Evolutionary conservation across 345 rosid species (phyloP).

Genomic region (Erodium maritimum): DNA sequence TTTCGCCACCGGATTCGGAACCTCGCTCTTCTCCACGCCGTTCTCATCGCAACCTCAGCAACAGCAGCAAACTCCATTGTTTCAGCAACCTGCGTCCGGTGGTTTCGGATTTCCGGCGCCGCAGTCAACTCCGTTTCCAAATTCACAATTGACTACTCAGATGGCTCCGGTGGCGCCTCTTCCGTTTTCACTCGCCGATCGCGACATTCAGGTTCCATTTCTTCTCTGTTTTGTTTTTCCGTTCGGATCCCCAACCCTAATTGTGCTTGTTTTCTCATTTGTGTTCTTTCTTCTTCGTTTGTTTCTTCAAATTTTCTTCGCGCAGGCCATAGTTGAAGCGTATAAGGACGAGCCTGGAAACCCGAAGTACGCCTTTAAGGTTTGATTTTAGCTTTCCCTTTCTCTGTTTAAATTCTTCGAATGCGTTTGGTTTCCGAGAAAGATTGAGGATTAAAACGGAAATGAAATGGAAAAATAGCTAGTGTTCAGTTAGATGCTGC

Average conservation of each 20-base stretch:
- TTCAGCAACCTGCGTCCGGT: slow-evolving; percentile 25
- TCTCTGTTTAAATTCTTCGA: neutral
- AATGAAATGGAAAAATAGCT: too few species aligned
- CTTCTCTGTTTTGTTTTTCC: neutral
- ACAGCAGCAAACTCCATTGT: slow-evolving; percentile 32
- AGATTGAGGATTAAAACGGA: too few species aligned
- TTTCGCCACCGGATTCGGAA: slow-evolving; percentile 44
- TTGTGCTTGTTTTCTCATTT: neutral
- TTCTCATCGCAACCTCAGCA: slow-evolving; percentile 58
- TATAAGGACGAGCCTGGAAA: slow-evolving; percentile 86
- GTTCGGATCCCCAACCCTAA: neutral
- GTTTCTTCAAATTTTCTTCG: too few species aligned
- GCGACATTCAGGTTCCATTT: slow-evolving; percentile 60
- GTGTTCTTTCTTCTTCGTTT: neutral
- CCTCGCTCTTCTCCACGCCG: slow-evolving; percentile 61
- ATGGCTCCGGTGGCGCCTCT: slow-evolving; percentile 96
- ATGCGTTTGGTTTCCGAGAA: too few species aligned
- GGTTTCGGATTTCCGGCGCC: slow-evolving; percentile 54
- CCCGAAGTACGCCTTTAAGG: slow-evolving; percentile 86
- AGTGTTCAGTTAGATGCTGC: too few species aligned
- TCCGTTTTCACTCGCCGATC: slow-evolving; percentile 84
- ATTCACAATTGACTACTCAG: slow-evolving; percentile 80
- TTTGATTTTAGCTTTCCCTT: slow-evolving; percentile 16
- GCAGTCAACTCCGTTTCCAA: slow-evolving; percentile 31
- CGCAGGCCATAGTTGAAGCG: slow-evolving; percentile 82